Base-by-base conservation (phyloP, 768 basidiomycete genomes). In the Erythrobasidium yunnanense region DNA sequence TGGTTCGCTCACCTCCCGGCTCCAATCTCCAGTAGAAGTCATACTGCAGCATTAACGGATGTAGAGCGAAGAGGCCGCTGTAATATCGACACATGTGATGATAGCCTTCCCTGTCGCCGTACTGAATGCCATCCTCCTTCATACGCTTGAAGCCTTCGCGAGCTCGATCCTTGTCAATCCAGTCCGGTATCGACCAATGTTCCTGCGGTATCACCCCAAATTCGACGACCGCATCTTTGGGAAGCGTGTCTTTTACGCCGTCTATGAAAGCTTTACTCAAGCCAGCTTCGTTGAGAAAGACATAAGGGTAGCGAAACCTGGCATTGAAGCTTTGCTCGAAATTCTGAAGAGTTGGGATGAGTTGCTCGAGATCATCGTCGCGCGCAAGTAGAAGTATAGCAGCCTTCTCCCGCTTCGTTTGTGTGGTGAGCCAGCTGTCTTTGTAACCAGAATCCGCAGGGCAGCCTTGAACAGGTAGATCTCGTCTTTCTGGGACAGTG, bases 21-120 rank as follows among this genome's bases (percentile, higher is more conserved):
- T 90, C 88, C 20, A 92, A 83, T 69, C 90, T 84, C 90, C 90
- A 93, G 76, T 92, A 93, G 76, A 87, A 92, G 47, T 83, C 82
- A 75, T 85, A 90, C 30, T 82, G 78, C 69, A 84, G 80, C 50
- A 92, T 77, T 7, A 92, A 77, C 65, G 85, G 83, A 68, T 92
- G 90, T 46, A 81, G 80, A 78, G 83, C 92, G 78, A 93, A 92
- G 79, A 88, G 89, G 84, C 71, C 68, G 15, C 49, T 67, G 54
- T 71, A 70, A 69, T 55, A 95, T 18, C 90, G 18, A 47, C 66
- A 69, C 68, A 71, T 69, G 22, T 66, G 66, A n/a, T 71, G 66
- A 30, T 74, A 74, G 15, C 67, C 65, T 47, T 73, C 73, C 25
- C 57, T 55, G 0, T 70, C 71, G 7, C 70, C 71, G 34, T 71